These are phyloP conservation scores for Calonectria hawksworthii DNA, from an alignment of 2,329 filamentous ascomycete species.

Conservation along the genomic window DNA sequence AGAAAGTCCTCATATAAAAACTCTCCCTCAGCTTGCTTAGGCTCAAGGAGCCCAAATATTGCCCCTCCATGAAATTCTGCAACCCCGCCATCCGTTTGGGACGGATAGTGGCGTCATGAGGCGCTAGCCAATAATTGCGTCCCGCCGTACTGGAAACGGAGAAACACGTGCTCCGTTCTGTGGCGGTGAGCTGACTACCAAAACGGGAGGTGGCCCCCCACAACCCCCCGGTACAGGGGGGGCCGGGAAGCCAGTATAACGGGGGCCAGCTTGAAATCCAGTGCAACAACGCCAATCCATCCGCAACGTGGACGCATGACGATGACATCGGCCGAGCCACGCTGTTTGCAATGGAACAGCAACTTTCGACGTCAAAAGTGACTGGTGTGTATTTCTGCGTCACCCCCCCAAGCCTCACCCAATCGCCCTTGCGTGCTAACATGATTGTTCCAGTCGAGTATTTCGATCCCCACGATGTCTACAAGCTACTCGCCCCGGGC, in stretches of 20 bases:
- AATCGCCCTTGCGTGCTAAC: conserved; percentile 32
- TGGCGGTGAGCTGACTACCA: conserved; percentile 43
- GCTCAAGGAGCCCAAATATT: conserved; percentile 23
- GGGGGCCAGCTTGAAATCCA: conserved; percentile 43
- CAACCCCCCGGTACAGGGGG: conserved; percentile 26
- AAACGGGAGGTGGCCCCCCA: conserved; percentile 31
- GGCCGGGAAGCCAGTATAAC: conserved; percentile 24
- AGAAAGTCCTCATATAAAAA: conserved; percentile 18
- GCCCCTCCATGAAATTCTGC: conserved; percentile 52
- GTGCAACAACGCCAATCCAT: conserved; percentile 29
- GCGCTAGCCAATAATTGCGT: conserved; percentile 31
- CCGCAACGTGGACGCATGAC: conserved; percentile 40
- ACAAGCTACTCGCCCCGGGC: conserved; percentile 83
- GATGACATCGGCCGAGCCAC: conserved; percentile 46
- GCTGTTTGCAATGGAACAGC: conserved; percentile 71
- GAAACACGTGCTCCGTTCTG: conserved; percentile 45
- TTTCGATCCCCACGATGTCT: conserved; percentile 92
- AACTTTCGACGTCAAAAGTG: conserved; percentile 81
- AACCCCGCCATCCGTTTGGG: conserved; percentile 44
- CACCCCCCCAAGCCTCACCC: neutral
- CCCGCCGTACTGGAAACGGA: conserved; percentile 46
- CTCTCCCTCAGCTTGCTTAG: neutral
- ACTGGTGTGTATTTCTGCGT: conserved; percentile 68
- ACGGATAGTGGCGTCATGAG: conserved; percentile 38
- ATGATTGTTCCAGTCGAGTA: conserved; percentile 81